Evolutionary conservation across 805 yeast species (phyloP).

Genomic region (Saccharomyces kudriavzevii): DNA sequence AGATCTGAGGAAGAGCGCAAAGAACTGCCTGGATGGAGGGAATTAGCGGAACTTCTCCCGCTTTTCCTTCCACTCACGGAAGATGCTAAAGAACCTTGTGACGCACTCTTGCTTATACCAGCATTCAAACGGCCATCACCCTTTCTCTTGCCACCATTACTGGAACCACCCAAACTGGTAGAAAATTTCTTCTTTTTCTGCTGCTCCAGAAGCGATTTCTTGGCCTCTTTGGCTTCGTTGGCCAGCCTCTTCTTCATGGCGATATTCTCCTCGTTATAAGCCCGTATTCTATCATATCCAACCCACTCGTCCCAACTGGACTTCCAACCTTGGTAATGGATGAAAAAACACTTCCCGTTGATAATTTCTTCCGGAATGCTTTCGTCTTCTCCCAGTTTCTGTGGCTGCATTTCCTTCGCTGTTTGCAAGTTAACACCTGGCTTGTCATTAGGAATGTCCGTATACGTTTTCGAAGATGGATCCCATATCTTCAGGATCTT

Average conservation of each 20-base stretch:
- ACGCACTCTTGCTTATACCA: not conserved
- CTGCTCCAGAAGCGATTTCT: slow-evolving; percentile 15
- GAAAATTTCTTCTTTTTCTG: slow-evolving; percentile 29
- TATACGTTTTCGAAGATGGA: slow-evolving; percentile 37
- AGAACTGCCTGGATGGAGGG: not conserved
- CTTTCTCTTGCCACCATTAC: not conserved
- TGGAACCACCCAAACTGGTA: not conserved
- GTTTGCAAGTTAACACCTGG: slow-evolving; percentile 6
- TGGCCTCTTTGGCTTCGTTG: slow-evolving; percentile 34
- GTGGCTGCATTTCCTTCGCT: slow-evolving; percentile 22
- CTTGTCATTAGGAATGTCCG: not conserved
- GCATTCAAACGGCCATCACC: not conserved
- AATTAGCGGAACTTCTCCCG: not conserved
- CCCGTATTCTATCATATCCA: slow-evolving; percentile 54
- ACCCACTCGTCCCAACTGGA: slow-evolving; percentile 98
- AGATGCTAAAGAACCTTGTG: not conserved
- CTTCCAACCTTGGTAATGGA: slow-evolving; percentile 96
- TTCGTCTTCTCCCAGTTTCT: slow-evolving; percentile 13
- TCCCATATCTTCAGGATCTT: slow-evolving; percentile 60
- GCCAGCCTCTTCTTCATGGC: slow-evolving; percentile 54
- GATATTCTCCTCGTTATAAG: slow-evolving; percentile 59
- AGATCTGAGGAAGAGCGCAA: not conserved
- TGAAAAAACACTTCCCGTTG: slow-evolving; percentile 43
- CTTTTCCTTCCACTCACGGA: slow-evolving; percentile 1
- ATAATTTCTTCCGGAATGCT: slow-evolving; percentile 33